A percentile compares a stretch with the other conserved stretches of the same genome.
Evolutionary conservation across 441 rosid species (phyloP).

Genomic region (Populus hybrid): DNA sequence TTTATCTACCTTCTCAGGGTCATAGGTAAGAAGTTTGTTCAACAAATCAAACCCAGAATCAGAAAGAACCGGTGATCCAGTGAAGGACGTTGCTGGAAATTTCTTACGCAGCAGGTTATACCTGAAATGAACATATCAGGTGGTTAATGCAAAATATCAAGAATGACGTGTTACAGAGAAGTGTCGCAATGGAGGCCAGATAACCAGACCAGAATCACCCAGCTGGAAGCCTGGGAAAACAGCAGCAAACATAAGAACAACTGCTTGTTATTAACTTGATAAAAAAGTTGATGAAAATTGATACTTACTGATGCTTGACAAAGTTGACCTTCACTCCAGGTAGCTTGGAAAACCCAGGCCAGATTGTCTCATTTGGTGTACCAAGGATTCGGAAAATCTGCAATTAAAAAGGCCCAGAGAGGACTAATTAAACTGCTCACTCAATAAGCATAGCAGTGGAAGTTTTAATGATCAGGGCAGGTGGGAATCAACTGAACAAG

Average conservation of each 20-base stretch:
- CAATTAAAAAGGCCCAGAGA: conserved; percentile 18
- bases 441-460: not conserved
- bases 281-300: conserved; percentile 17
- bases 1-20: conserved; percentile 84
- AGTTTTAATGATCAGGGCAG: not conserved
- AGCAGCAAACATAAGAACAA: conserved; percentile 50
- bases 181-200: conserved; percentile 69
- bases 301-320: conserved; percentile 94
- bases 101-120: conserved; percentile 93
- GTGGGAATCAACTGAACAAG: not conserved
- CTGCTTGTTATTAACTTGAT: conserved; percentile 25
- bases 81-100: conserved; percentile 93
- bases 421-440: conserved; percentile 10
- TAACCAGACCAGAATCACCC: conserved; percentile 82
- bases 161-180: conserved; percentile 33
- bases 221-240: conserved; percentile 95
- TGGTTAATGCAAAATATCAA: conserved; percentile 37
- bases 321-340: conserved; percentile 98
- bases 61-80: conserved; percentile 94
- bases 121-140: conserved; percentile 67
- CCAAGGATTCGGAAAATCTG: conserved; percentile 91
- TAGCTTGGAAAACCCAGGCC: conserved; percentile 93
- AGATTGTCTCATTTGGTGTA: conserved; percentile 88
- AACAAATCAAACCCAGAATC: conserved; percentile 97
- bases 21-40: conserved; percentile 89